A percentile compares a stretch with the other conserved stretches of the same genome.
These are phyloP conservation scores for Zymoseptoria ardabiliae DNA, from an alignment of 2,329 filamentous ascomycete species.

Conservation along the genomic window DNA sequence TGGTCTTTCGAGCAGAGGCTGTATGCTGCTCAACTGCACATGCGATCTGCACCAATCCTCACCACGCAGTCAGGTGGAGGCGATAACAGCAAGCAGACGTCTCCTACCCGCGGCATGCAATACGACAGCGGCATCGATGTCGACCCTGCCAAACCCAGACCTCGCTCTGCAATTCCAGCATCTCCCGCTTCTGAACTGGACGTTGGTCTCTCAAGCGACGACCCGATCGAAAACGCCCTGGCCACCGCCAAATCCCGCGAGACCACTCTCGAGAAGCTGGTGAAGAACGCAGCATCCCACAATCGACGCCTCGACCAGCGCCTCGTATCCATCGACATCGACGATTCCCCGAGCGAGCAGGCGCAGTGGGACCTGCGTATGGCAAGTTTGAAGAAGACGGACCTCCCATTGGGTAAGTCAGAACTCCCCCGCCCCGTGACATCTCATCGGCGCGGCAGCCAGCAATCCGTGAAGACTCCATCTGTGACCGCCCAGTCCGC, in stretches of 20 bases:
- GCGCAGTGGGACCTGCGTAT: constrained; percentile 7
- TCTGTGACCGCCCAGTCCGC: no score
- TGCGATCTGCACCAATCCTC: neutral
- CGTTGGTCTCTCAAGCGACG: neutral
- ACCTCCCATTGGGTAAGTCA: neutral
- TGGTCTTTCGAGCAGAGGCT: neutral
- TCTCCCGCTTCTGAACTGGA: neutral
- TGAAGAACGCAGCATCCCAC: constrained; percentile 10
- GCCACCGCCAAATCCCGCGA: constrained; percentile 14
- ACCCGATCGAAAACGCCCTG: constrained; percentile 8
- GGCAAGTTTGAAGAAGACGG: constrained; percentile 1
- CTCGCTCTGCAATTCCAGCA: neutral
- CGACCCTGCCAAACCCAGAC: neutral
- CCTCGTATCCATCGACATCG: constrained; percentile 8
- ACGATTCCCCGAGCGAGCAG: neutral
- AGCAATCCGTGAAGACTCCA: neutral
- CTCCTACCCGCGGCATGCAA: neutral
- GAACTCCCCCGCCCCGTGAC: neutral
- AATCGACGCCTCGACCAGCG: constrained; percentile 16
- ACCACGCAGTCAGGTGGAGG: neutral
- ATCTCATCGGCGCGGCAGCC: neutral
- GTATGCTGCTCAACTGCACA: neutral
- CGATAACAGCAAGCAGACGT: neutral
- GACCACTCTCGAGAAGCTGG: constrained; percentile 8
- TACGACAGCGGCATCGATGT: neutral